Evolutionary conservation across 2,329 filamentous ascomycete genomes (phyloP).

Genomic region (Aspergillus thermomutatus): DNA sequence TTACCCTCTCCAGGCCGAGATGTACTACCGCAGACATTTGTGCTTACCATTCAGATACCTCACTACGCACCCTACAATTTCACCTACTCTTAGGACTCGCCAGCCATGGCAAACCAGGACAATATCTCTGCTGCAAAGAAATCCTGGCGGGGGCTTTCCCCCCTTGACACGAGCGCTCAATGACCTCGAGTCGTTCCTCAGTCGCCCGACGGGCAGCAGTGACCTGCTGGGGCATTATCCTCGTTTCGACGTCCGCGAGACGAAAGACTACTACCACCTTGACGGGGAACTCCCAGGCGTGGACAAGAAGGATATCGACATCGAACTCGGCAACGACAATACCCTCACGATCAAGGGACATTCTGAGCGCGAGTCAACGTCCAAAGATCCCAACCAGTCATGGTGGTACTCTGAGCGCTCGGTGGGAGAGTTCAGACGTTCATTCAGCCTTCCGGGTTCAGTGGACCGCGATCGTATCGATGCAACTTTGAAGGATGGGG

Average conservation of each 20-base stretch:
- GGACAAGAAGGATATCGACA: conserved; percentile 43
- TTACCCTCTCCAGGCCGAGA: background rate
- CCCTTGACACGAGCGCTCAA: background rate
- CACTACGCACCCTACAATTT: background rate
- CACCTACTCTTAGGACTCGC: too few species aligned
- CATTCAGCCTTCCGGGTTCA: background rate
- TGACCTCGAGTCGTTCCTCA: background rate
- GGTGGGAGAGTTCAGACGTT: background rate
- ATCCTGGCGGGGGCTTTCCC: background rate
- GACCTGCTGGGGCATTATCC: conserved; percentile 19
- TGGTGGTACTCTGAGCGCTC: background rate
- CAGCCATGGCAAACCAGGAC: background rate
- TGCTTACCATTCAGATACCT: background rate
- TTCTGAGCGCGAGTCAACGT: conserved; percentile 30
- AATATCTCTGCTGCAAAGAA: background rate
- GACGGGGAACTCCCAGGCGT: conserved; percentile 50
- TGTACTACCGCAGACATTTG: background rate
- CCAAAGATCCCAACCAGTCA: background rate
- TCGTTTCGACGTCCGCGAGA: conserved; percentile 47
- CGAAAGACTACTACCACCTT: conserved; percentile 42
- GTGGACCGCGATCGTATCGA: background rate
- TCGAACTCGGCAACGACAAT: conserved; percentile 46
- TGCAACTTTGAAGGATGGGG: background rate
- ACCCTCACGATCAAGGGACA: conserved; percentile 46
- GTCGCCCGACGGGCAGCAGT: background rate